Evolutionary conservation across 2,329 filamentous ascomycete species (phyloP), one percentile per base, ranked within the genome.

Genomic region (Diaporthe batatas): DNA sequence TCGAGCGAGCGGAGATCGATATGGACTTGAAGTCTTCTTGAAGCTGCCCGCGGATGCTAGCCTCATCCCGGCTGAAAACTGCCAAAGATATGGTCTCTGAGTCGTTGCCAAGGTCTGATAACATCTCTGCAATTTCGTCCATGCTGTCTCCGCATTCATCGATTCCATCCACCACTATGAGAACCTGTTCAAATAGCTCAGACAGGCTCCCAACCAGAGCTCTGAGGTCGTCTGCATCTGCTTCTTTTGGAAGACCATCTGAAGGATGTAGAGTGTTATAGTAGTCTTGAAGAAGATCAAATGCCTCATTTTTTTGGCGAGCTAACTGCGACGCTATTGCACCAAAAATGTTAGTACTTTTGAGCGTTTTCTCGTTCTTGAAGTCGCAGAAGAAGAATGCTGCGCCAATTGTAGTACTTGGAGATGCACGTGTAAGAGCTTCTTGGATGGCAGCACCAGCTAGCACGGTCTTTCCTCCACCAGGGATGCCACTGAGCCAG

Each of bases 401-500:
- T 10, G 57, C 23, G 0, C 57, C 57, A 36, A 59, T 59, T 1
- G n/a, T 6, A 2, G n/a, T 1, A 0, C 2, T 21, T 7, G 5
- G 23, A 62, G 57, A 29, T 8, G 36, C 57, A 42, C 25, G 8
- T 2, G 36, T 29, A 0, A 62, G 57, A 1, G 75, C 70, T 3
- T 75, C 74, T 47, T 79, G 62, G 51, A 79, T 76, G 2, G 79
- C 70, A 11, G 76, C 53, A 1, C 76, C 76, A 7, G 78, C 77
- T 3, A 80, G 59, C 1, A 80, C 75, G 0, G 77, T 79, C 57
- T 80, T 80, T 1, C 79, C 78, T 18, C 75, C 77, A 0, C 79
- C 79, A 1, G 78, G 77, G 23, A 79, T 80, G 1, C 79, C 79
- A 36, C 68, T 76, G 0, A 80, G 68, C 79, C 78, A 80, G 3